Evolutionary conservation across 495 filamentous ascomycete genomes (phyloP).

Genomic region (Darksidea phi): DNA sequence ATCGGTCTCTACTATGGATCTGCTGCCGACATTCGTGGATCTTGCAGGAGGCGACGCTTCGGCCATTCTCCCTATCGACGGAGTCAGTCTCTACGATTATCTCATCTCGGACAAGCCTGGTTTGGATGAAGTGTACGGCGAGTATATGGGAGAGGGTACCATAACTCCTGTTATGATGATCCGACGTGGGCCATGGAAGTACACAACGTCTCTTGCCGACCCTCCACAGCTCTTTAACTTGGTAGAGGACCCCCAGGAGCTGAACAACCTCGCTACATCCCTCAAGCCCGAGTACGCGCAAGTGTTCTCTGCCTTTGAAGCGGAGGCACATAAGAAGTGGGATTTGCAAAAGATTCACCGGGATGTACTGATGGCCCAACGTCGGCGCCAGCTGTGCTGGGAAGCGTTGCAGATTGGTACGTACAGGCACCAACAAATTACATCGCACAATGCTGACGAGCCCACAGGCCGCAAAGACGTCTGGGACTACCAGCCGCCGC

Average conservation of each 20-base stretch:
- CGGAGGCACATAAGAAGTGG: conserved; percentile 68
- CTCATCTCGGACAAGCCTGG: conserved; percentile 57
- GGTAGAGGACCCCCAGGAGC: conserved; percentile 67
- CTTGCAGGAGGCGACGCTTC: conserved; percentile 66
- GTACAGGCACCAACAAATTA: conserved; percentile 47
- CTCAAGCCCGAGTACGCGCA: conserved; percentile 48
- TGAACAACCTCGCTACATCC: conserved; percentile 63
- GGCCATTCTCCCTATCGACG: conserved; percentile 70
- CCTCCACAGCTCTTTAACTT: conserved; percentile 78
- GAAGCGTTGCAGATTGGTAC: conserved; percentile 67
- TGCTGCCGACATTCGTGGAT: conserved; percentile 80
- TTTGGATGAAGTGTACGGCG: conserved; percentile 75
- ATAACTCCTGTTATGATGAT: conserved; percentile 90
- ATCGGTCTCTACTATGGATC: conserved; percentile 82
- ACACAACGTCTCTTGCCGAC: conserved; percentile 75
- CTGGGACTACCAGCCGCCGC: conserved; percentile 77
- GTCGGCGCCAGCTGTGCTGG: conserved; percentile 70
- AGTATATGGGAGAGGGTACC: conserved; percentile 88
- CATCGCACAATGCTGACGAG: conserved; percentile 1
- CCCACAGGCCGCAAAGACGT: conserved; percentile 18
- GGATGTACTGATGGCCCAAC: conserved; percentile 68
- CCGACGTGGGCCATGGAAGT: conserved; percentile 77
- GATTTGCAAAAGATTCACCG: conserved; percentile 68
- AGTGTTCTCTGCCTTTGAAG: conserved; percentile 59
- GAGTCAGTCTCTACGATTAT: conserved; percentile 68